A percentile compares a stretch with the other conserved stretches of the same genome.
Evolutionary conservation across 768 basidiomycete species (phyloP).

Genomic region (Trametes villosa): DNA sequence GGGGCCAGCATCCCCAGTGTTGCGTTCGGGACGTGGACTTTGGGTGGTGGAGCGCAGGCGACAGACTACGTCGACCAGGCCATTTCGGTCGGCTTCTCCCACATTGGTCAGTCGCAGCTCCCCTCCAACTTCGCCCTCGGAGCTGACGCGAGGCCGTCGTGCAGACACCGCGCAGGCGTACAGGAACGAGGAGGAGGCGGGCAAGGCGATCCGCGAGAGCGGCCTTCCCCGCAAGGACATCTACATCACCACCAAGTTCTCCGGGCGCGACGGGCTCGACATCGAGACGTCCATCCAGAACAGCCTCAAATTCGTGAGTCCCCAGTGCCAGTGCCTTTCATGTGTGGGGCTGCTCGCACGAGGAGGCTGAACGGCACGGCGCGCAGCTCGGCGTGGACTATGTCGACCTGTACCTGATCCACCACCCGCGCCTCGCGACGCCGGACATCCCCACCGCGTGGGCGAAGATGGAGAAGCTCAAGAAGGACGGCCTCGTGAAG

Average conservation of each 20-base stretch:
- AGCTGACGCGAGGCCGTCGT: too few species aligned
- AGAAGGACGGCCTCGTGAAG: constrained; percentile 62
- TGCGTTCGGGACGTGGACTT: constrained; percentile 67
- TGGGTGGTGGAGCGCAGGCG: constrained; percentile 59
- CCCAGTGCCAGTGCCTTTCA: too few species aligned
- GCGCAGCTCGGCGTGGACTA: constrained; percentile 63
- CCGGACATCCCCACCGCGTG: constrained; percentile 67
- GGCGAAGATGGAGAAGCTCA: constrained; percentile 64
- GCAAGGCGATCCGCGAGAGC: constrained; percentile 52
- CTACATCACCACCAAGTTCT: constrained; percentile 71
- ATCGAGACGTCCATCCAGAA: constrained; percentile 59
- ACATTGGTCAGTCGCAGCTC: constrained; percentile 52
- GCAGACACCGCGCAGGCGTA: constrained; percentile 66
- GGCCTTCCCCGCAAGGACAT: constrained; percentile 59
- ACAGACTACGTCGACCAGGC: constrained; percentile 65
- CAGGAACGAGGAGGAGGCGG: constrained; percentile 62
- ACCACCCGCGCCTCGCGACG: constrained; percentile 53
- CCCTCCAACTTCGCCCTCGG: neutral
- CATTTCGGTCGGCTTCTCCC: constrained; percentile 61
- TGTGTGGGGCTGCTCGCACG: too few species aligned
- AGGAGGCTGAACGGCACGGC: too few species aligned
- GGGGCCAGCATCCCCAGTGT: constrained; percentile 53
- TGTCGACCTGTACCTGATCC: constrained; percentile 76
- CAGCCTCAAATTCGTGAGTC: constrained; percentile 57
- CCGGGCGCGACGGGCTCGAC: constrained; percentile 52